These are phyloP conservation scores for Samsoniella hepiali DNA, from an alignment of 2,329 filamentous ascomycete species.

Conservation along the genomic window DNA sequence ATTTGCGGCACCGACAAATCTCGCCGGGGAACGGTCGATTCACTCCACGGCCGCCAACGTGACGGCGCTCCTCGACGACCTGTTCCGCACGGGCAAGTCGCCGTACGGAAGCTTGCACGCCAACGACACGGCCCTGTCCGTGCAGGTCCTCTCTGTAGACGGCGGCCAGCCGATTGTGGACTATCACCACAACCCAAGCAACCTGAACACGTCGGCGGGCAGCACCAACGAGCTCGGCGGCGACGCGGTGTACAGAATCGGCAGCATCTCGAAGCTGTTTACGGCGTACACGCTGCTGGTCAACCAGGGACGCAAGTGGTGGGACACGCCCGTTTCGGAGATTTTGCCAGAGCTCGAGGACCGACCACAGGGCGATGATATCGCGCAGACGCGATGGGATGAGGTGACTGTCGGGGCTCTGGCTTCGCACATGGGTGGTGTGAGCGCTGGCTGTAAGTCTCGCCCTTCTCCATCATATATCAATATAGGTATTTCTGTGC, in stretches of 20 bases:
- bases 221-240: conserved; percentile 13
- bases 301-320: neutral
- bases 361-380: neutral
- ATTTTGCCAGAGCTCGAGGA: conserved; percentile 5
- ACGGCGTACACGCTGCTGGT: conserved; percentile 9
- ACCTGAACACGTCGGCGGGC: conserved; percentile 20
- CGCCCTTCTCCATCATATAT: too few relatives aligned
- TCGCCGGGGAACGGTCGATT: neutral
- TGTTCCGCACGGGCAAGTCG: conserved; percentile 8
- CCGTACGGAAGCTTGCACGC: conserved; percentile 15
- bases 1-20: neutral
- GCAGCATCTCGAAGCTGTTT: conserved; percentile 12
- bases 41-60: neutral
- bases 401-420: conserved; percentile 22
- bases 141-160: conserved; percentile 16
- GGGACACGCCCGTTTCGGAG: conserved; percentile 1
- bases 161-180: conserved; percentile 5
- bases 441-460: conserved; percentile 9
- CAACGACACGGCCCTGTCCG: conserved; percentile 19
- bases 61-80: conserved; percentile 7
- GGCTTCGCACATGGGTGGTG: conserved; percentile 22
- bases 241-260: conserved; percentile 15
- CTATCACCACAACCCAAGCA: conserved; percentile 19
- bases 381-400: conserved; percentile 20
- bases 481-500: too few relatives aligned